phyloP scores from a whole-genome alignment of 2,329 filamentous ascomycete species.

The Calonectria pseudoturangicola region DNA sequence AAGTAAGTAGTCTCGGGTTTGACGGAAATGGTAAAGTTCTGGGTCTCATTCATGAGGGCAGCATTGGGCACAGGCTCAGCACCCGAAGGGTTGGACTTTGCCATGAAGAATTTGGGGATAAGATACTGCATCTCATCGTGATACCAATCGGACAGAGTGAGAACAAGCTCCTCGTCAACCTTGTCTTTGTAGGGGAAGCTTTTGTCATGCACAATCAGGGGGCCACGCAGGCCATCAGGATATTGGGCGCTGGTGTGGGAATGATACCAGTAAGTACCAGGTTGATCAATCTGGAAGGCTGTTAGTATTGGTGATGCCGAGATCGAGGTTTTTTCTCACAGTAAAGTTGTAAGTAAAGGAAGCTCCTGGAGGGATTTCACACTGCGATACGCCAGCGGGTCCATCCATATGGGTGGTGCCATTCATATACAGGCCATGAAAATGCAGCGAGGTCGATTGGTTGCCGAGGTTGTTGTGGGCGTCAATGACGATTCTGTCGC shows the following conservation, averaged over 20 bases:
- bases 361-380: conserved; percentile 76
- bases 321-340: conserved; percentile 60
- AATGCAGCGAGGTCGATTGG: conserved; percentile 78
- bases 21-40: conserved; percentile 75
- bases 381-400: conserved; percentile 79
- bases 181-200: conserved; percentile 73
- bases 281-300: conserved; percentile 72
- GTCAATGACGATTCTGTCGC: conserved; percentile 77
- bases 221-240: conserved; percentile 80
- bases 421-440: conserved; percentile 83
- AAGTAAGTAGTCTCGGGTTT: conserved; percentile 82
- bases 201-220: conserved; percentile 79
- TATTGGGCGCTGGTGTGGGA: conserved; percentile 81
- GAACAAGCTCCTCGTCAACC: conserved; percentile 77
- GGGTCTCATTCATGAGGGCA: conserved; percentile 82
- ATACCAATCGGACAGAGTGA: conserved; percentile 84
- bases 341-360: conserved; percentile 83
- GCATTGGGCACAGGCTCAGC: conserved; percentile 81
- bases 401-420: conserved; percentile 83
- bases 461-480: conserved; percentile 77
- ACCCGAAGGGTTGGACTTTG: conserved; percentile 73
- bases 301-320: conserved; percentile 9
- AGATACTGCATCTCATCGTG: conserved; percentile 73
- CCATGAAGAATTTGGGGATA: conserved; percentile 71
- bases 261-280: conserved; percentile 88